Base-by-base conservation (phyloP, 73 alveolate genomes). In the Tetrahymena borealis region DNA sequence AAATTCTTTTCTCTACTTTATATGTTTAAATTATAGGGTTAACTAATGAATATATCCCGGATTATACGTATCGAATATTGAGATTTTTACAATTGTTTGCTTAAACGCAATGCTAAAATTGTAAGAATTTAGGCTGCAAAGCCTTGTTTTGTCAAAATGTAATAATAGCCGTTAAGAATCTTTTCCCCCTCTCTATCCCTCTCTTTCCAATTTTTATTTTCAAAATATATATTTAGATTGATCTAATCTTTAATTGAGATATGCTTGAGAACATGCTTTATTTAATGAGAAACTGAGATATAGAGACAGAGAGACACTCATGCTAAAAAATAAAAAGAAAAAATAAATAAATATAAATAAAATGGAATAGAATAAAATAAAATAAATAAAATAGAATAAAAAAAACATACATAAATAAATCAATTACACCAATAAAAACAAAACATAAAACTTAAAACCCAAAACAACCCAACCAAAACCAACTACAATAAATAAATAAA, bases 121-220 rank as follows among this genome's bases (percentile, higher is more conserved):
- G 85, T 60, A 60, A 60, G 85, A 60, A 60, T 60, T 60, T 60
- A 60, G 85, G 85, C 85, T 60, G 85, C 85, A 60, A 60, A 60
- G 85, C 85, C 85, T 60, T 60, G 85, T 60, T 60, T 60, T 60
- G 85, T 60, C 85, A 60, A 60, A 60, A 60, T 60, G 37, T 60
- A 24, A 7, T 60, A 7, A 60, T 60, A 24, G 85, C 85, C 85
- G 85, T 60, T 60, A 60, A 60, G 28, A 24, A 60, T 32, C 9
- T 60, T 12, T 60, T 0, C 28, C 5, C 85, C 85, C 85, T 60
- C 85, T 60, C 85, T 60, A 24, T 35, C 85, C 85, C 28, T 60
- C 85, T 60, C 85, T 60, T 60, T n/a, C 85, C 35, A 60, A 60
- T 60, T 60, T 60, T 60, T 5, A 11, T 20, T 13, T 20, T 18